Base-by-base conservation (phyloP, 306 rosid species). In the Canavalia gladiata region DNA sequence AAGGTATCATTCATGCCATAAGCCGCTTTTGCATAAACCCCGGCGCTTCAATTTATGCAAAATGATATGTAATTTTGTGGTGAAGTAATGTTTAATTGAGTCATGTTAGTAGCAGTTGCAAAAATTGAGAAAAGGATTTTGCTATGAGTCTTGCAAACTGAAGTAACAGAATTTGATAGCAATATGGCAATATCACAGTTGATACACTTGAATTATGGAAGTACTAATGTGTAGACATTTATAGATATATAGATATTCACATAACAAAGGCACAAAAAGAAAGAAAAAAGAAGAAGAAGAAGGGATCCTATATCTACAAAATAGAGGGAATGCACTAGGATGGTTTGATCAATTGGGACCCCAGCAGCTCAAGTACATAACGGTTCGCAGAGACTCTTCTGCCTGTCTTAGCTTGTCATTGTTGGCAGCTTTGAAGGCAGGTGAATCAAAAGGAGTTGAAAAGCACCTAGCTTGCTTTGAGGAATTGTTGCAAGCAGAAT, bases 291-390 rank as follows among this genome's bases (percentile, higher is more conserved):
- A 43, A 74, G 1, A 0, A 74, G 29, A 10, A n/a, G 35, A 39
- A 3, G 1, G 1, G 9, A 67, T 39, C 4, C 25, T 6, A 33
- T 29, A 59, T 78, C n/a, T 68, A 45, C 5, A 56, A 71, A 25
- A 37, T 35, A 10, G 1, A 56, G 29, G 8, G 11, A 33, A 30
- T 13, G 13, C 50, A 8, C 7, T 45, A 9, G 7, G 28, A 63
- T 63, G 54, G 12, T 9, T 28, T 7, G 2, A 25, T 78, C 75
- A 93, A 52, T 85, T 90, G 39, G 97, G 95, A 74, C 85, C 97
- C 98, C 98, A 94, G 33, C 94, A 94, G 50, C 98, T 94, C 85
- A 94, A 84, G 81, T 67, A 94, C 98, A 94, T 89, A 67, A 94
- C 85, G 5, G 86, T 91, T 49, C 98, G 69, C 2, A 92, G 81